phyloP scores from a whole-genome alignment of 306 rosid genomes.

The Prunus armeniaca region DNA sequence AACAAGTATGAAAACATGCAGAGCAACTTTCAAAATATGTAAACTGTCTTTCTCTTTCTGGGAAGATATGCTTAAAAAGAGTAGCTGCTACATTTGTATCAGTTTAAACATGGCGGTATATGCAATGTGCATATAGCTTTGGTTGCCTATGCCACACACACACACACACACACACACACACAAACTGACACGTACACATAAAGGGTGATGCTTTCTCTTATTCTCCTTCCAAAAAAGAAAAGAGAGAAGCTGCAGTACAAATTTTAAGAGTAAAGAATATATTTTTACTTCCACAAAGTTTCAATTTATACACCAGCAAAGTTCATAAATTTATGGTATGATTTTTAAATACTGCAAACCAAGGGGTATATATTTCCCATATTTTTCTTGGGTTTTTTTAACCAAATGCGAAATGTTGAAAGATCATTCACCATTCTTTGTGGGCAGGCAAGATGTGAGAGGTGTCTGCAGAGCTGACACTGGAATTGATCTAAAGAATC shows the following conservation, averaged over 20 bases:
- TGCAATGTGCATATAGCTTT: not conserved
- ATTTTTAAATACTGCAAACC: not conserved
- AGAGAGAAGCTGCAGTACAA: not conserved
- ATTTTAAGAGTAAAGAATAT: not conserved
- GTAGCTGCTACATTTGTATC: not conserved
- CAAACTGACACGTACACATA: not conserved
- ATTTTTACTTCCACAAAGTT: not conserved
- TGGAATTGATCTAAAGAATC: not conserved
- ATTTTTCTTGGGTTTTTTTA: not conserved
- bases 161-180: no score
- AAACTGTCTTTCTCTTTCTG: not conserved
- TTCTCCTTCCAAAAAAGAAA: constrained; percentile 1
- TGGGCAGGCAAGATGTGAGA: not conserved
- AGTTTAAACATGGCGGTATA: not conserved
- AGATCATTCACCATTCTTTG: not conserved
- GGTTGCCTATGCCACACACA: not conserved
- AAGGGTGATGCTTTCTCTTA: constrained; percentile 2
- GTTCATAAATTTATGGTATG: not conserved
- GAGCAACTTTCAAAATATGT: not conserved
- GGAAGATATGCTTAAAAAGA: not conserved
- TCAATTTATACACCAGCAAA: not conserved
- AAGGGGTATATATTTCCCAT: not conserved
- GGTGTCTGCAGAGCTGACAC: not conserved
- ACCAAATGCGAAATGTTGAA: not conserved
- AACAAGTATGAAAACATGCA: not conserved